Evolutionary conservation across 2,329 filamentous ascomycete genomes (phyloP).

Genomic region (Tolypocladium capitatum): DNA sequence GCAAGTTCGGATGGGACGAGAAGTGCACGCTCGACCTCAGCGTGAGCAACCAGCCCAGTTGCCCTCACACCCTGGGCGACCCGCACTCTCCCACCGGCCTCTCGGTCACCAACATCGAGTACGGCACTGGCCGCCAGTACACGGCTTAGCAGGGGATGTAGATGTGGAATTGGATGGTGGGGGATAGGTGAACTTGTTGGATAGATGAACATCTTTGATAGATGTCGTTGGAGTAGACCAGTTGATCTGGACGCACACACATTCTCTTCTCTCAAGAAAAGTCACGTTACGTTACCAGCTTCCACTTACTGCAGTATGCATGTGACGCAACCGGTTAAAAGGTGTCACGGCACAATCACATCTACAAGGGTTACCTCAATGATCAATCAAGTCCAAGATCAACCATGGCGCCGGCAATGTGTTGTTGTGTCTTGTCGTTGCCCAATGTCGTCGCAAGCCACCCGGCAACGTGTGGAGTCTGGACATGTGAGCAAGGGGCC

Average conservation of each 20-base stretch:
- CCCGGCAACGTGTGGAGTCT: too few relatives aligned
- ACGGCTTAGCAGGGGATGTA: slow-evolving; percentile 7
- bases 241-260: not conserved
- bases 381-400: not conserved
- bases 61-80: slow-evolving; percentile 30
- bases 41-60: slow-evolving; percentile 36
- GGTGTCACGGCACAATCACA: not conserved
- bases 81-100: slow-evolving; percentile 9
- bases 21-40: slow-evolving; percentile 33
- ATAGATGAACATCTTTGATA: not conserved
- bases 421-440: not conserved
- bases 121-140: slow-evolving; percentile 30
- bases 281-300: not conserved
- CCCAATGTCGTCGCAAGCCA: not conserved
- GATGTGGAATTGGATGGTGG: not conserved
- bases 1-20: slow-evolving; percentile 38
- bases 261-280: not conserved
- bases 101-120: slow-evolving; percentile 38
- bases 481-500: too few relatives aligned
- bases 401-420: not conserved
- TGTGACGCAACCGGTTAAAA: not conserved
- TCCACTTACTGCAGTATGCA: not conserved
- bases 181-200: not conserved
- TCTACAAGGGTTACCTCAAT: not conserved
- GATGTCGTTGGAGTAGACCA: not conserved